Percentiles rank a stretch among this genome's conserved stretches.
phyloP scores from a whole-genome alignment of 129 eudicot species.

The Flaveria brownii region DNA sequence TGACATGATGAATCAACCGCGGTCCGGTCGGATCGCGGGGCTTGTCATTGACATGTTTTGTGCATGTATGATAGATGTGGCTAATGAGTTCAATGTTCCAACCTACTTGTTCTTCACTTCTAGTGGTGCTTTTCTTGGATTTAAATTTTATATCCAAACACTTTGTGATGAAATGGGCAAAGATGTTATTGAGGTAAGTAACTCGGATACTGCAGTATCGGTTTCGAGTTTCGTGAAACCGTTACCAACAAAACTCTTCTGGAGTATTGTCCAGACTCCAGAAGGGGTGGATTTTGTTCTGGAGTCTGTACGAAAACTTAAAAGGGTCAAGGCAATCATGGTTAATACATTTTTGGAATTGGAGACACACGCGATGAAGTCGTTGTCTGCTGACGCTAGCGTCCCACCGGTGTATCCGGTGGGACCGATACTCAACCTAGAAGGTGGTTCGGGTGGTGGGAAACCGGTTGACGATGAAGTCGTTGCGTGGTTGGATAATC shows the following conservation, averaged over 20 bases:
- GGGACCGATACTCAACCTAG: constrained; percentile 42
- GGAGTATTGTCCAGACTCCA: neutral
- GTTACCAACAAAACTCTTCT: constrained; percentile 18
- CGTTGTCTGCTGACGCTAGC: neutral
- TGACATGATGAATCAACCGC: constrained; percentile 21
- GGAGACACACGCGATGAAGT: constrained; percentile 26
- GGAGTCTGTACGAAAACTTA: neutral
- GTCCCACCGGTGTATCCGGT: constrained; percentile 39
- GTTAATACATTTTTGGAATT: constrained; percentile 33
- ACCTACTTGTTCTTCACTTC: constrained; percentile 29
- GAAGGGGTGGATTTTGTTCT: constrained; percentile 16
- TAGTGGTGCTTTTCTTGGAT: constrained; percentile 22
- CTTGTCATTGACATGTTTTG: constrained; percentile 33
- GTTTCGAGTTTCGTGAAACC: neutral
- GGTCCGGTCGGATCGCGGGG: constrained; percentile 19
- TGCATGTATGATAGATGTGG: constrained; percentile 31
- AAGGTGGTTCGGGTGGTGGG: neutral
- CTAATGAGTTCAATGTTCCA: constrained; percentile 33
- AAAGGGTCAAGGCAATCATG: constrained; percentile 26
- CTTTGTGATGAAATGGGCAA: neutral
- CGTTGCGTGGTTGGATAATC: constrained; percentile 33
- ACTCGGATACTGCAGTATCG: neutral
- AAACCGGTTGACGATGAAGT: constrained; percentile 5
- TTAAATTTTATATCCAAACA: constrained; percentile 12
- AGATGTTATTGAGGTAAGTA: neutral